These are phyloP conservation scores for Cordyceps pruinosa DNA, from an alignment of 2,329 filamentous ascomycete species.

Conservation along the genomic window DNA sequence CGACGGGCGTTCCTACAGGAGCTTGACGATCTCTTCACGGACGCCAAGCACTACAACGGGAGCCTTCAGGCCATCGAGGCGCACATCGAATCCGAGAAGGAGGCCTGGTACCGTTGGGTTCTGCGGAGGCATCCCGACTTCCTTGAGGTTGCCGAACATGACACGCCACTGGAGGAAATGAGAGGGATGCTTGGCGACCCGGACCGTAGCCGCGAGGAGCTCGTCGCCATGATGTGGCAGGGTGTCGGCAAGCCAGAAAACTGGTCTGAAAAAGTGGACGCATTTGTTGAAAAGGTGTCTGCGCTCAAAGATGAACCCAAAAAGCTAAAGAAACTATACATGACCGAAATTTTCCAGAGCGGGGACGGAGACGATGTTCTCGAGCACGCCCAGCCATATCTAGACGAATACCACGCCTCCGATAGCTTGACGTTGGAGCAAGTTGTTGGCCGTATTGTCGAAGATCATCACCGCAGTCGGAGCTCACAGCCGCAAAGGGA, in stretches of 20 bases:
- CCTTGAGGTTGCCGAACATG: conserved; percentile 25
- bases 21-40: conserved; percentile 42
- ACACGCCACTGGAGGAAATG: conserved; percentile 26
- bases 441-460: conserved; percentile 27
- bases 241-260: conserved; percentile 28
- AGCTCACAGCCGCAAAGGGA: conserved; percentile 31
- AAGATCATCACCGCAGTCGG: conserved; percentile 25
- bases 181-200: conserved; percentile 31
- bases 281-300: conserved; percentile 27
- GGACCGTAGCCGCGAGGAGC: conserved; percentile 29
- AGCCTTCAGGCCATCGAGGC: conserved; percentile 41
- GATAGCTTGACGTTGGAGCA: conserved; percentile 25
- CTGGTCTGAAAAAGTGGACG: conserved; percentile 28
- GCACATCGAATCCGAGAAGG: conserved; percentile 44
- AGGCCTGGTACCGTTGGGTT: conserved; percentile 45
- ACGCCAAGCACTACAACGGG: conserved; percentile 37
- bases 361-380: conserved; percentile 26
- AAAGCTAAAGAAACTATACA: conserved; percentile 32
- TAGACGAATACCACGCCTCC: conserved; percentile 29
- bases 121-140: conserved; percentile 33
- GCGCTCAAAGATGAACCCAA: conserved; percentile 24
- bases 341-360: conserved; percentile 36
- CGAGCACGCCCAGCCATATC: conserved; percentile 31
- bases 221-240: conserved; percentile 30
- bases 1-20: conserved; percentile 42